phyloP scores from a whole-genome alignment of 306 rosid species.

The Castanea mollissima region DNA sequence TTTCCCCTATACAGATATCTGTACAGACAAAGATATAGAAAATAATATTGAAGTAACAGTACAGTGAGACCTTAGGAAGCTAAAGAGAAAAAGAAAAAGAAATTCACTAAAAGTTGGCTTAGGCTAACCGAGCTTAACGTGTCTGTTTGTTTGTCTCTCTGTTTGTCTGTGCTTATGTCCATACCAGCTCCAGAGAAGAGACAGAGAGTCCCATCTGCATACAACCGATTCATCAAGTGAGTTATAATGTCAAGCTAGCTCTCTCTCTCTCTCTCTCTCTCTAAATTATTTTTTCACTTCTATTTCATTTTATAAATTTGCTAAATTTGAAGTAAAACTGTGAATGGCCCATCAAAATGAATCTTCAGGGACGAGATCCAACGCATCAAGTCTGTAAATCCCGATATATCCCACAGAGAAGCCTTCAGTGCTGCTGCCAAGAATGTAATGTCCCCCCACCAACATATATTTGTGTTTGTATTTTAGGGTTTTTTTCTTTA shows the following conservation, averaged over 20 bases:
- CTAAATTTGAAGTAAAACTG: neutral
- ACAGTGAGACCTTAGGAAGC: neutral
- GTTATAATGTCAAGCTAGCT: constrained; percentile 19
- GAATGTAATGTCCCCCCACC: constrained; percentile 58
- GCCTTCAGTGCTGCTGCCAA: constrained; percentile 99
- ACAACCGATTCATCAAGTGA: constrained; percentile 99
- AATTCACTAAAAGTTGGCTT: constrained; percentile 13
- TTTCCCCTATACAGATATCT: neutral
- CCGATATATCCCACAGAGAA: constrained; percentile 97
- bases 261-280: neutral
- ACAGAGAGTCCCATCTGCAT: constrained; percentile 99
- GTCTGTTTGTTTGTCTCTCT: constrained; percentile 36
- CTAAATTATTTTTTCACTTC: no score
- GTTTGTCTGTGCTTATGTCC: constrained; percentile 31
- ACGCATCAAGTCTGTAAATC: constrained; percentile 97
- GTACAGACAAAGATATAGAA: constrained; percentile 15
- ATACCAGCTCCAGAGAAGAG: constrained; percentile 97
- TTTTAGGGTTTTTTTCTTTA: constrained; percentile 6
- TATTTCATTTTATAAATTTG: neutral
- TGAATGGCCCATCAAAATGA: neutral
- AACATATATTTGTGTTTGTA: constrained; percentile 16
- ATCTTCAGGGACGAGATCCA: constrained; percentile 89
- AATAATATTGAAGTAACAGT: constrained; percentile 18
- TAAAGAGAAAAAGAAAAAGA: neutral
- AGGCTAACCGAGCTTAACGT: constrained; percentile 33